phyloP scores from a whole-genome alignment of 371 early-diverging fungal species.

The Syncephalis fuscata region DNA sequence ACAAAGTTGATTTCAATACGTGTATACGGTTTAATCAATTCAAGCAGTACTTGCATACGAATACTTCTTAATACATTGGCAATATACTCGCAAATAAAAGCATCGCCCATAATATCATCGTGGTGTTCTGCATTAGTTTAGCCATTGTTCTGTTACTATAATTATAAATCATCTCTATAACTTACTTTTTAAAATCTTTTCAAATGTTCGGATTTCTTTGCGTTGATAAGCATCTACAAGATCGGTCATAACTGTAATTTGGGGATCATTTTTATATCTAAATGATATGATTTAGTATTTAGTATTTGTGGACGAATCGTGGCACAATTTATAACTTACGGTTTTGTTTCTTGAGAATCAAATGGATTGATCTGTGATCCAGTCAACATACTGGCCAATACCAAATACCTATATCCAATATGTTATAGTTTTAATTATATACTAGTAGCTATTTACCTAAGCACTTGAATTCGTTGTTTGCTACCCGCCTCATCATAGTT shows the following conservation, averaged over 20 bases:
- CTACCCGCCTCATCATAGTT: slow-evolving; percentile 95
- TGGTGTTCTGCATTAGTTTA: slow-evolving; percentile 29
- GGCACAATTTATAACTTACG: slow-evolving; percentile 20
- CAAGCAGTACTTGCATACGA: slow-evolving; percentile 71
- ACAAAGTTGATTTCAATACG: slow-evolving; percentile 65
- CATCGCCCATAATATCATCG: slow-evolving; percentile 66
- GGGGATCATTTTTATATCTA: slow-evolving; percentile 75
- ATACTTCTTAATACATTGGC: slow-evolving; percentile 80
- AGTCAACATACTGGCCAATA: slow-evolving; percentile 87
- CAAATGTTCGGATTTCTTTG: slow-evolving; percentile 74
- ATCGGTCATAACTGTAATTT: slow-evolving; percentile 82
- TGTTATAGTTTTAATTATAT: background rate
- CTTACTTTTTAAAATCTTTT: slow-evolving; percentile 36
- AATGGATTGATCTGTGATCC: slow-evolving; percentile 90
- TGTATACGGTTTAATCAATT: slow-evolving; percentile 80
- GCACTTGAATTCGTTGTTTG: slow-evolving; percentile 75
- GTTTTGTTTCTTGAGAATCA: slow-evolving; percentile 92
- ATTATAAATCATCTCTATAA: background rate
- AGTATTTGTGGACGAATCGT: background rate
- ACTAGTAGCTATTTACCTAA: slow-evolving; percentile 39
- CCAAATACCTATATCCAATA: slow-evolving; percentile 43
- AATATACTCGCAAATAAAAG: slow-evolving; percentile 77
- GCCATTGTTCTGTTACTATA: background rate
- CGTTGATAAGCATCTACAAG: slow-evolving; percentile 81
- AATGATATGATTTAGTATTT: too few relatives aligned